Conservation (phyloP, 176 grass and related monocot genomes). For the Oryza nivara region DNA sequence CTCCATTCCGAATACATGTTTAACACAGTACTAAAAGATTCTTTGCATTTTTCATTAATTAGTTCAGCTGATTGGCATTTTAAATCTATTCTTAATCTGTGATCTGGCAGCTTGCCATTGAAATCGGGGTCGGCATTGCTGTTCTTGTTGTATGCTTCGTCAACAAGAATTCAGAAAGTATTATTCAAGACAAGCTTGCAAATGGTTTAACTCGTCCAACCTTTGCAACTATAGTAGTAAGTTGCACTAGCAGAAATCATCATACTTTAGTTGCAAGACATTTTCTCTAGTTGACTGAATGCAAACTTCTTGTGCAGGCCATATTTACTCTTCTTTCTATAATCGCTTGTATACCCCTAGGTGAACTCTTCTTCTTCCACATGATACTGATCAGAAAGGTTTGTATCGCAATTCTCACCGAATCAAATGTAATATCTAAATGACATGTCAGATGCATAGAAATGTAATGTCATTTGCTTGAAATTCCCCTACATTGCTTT, state of each 20-base stretch:
- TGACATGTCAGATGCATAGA: neutral
- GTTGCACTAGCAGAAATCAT: conserved; percentile 31
- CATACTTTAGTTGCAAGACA: neutral
- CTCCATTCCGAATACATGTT: conserved; percentile 26
- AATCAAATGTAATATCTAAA: neutral
- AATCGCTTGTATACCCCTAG: conserved; percentile 71
- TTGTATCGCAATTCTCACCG: conserved; percentile 19
- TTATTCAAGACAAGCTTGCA: conserved; percentile 65
- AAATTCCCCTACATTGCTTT: neutral
- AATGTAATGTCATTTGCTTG: conserved; percentile 2
- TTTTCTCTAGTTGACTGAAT: no score
- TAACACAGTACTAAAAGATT: neutral
- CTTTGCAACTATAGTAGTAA: conserved; percentile 86
- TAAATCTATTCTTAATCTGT: neutral
- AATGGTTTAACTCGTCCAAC: conserved; percentile 75
- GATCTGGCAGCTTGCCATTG: conserved; percentile 73
- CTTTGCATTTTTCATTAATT: neutral
- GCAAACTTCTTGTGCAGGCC: conserved; percentile 50
- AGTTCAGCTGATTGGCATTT: neutral
- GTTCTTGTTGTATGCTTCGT: conserved; percentile 77
- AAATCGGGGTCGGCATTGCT: conserved; percentile 77
- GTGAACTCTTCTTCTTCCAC: conserved; percentile 95
- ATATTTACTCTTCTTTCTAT: conserved; percentile 77
- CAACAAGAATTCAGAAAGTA: conserved; percentile 56
- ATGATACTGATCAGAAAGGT: conserved; percentile 97